These are phyloP conservation scores for Apiospora aurea DNA, from an alignment of 2,329 filamentous ascomycete species.

Conservation along the genomic window DNA sequence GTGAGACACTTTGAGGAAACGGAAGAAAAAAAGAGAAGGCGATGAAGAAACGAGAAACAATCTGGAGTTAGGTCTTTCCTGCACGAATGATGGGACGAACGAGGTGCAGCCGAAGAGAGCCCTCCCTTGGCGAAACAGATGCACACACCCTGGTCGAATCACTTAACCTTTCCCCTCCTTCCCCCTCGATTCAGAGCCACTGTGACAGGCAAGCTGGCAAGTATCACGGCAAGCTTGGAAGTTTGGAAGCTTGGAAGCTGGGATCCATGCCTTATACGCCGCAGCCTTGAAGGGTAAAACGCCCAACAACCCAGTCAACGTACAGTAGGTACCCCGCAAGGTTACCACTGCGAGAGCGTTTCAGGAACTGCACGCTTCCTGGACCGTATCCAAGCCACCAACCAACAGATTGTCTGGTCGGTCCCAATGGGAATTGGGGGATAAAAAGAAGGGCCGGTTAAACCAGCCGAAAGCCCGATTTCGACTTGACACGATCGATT, in stretches of 20 bases:
- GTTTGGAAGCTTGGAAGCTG: slow-evolving; percentile 3
- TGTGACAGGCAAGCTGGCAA: slow-evolving; percentile 4
- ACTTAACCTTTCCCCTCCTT: slow-evolving; percentile 11
- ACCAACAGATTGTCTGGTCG: background rate
- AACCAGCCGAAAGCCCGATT: background rate
- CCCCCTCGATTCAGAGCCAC: slow-evolving; percentile 9
- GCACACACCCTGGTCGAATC: background rate
- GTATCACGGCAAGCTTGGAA: slow-evolving; percentile 10
- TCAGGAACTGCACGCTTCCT: background rate
- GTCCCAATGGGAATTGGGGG: background rate
- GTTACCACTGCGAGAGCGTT: background rate
- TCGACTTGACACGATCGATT: background rate
- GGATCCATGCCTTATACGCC: slow-evolving; percentile 4
- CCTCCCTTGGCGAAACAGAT: background rate
- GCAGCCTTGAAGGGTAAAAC: slow-evolving; percentile 11
- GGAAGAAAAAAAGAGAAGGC: background rate
- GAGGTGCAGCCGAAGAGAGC: background rate
- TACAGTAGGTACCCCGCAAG: background rate
- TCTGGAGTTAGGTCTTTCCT: background rate
- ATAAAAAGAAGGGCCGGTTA: slow-evolving; percentile 12
- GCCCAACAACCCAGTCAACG: background rate
- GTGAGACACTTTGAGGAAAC: background rate
- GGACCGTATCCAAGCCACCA: background rate
- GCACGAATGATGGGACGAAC: background rate
- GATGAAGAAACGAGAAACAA: background rate